Conservation (phyloP, 768 basidiomycete genomes). For the Sistotremastrum suecicum region DNA sequence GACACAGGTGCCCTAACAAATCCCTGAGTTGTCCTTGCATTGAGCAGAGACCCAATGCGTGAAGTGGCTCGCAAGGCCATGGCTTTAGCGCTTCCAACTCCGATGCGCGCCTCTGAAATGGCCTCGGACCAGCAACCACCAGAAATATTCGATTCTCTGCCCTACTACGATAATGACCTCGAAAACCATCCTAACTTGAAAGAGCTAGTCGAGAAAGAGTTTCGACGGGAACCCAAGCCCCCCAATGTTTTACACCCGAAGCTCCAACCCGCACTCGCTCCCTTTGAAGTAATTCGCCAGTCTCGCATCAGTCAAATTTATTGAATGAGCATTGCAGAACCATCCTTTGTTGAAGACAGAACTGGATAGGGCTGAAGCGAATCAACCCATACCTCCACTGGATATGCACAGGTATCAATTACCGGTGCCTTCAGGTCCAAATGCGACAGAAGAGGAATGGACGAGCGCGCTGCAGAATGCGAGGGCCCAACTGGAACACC, state of each 20-base stretch:
- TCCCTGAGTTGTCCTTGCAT: too few species aligned
- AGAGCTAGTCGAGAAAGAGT: constrained; percentile 63
- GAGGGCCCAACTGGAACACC: constrained; percentile 74
- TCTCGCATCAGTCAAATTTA: constrained; percentile 1
- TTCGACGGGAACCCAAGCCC: constrained; percentile 54
- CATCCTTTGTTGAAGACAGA: constrained; percentile 60
- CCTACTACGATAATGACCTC: constrained; percentile 91
- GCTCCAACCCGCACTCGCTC: constrained; percentile 47
- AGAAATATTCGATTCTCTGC: constrained; percentile 69
- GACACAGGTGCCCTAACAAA: too few species aligned
- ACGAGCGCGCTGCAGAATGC: constrained; percentile 59
- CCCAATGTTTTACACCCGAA: constrained; percentile 45
- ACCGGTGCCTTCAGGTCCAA: constrained; percentile 46
- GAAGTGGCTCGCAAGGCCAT: too few species aligned
- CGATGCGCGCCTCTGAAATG: too few species aligned
- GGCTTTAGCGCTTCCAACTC: too few species aligned
- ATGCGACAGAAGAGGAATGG: constrained; percentile 69
- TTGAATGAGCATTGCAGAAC: constrained; percentile 27
- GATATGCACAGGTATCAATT: constrained; percentile 65
- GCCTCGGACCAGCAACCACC: constrained; percentile 1
- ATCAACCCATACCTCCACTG: constrained; percentile 47
- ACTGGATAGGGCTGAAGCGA: constrained; percentile 56
- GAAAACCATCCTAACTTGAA: constrained; percentile 57
- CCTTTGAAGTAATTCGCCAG: constrained; percentile 50
- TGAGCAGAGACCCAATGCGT: too few species aligned